Evolutionary conservation across 2,329 filamentous ascomycete genomes (phyloP), one percentile per base, ranked within the genome.

Genomic region (Fusarium hostae): DNA sequence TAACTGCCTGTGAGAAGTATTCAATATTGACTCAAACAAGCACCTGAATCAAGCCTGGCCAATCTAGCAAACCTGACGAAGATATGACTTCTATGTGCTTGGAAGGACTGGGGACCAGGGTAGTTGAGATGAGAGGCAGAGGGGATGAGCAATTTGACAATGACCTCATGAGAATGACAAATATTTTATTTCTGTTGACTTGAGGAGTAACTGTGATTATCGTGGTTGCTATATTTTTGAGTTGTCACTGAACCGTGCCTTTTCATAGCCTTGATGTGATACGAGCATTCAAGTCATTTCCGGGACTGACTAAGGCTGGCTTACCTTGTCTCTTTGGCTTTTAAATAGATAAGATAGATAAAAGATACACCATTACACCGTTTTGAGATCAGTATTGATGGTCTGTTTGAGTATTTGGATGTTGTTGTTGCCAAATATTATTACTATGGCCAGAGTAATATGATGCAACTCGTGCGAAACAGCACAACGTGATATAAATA

Each of bases 1-100:
- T 12, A 18, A 10, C 2, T 9, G 8, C 12, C 5, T 2, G 7
- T 18, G 7, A 1, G 18, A 0, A 13, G 4, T 30, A 24, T 24
- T 5, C 18, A 43, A 6, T 28, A 28, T 20, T 39, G 10, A 39
- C 48, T 18, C 6, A 13, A 26, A 22, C 9, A 13, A 55, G 28
- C n/a, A 24, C 45, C 13, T 37, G 26, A 48, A 48, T 26, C 26
- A 26, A 26, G 26, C 26, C 26, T 26, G 26, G 7, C 22, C 34
- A 24, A 24, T 9, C 6, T 26, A 10, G 28, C 1, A 20, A 52
- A 2, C 22, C 18, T 47, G 54, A 28, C 9, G 40, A 57, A 10
- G 22, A 48, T n/a, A 48, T 13, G 12, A 48, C 26, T 18, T 48
- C n/a, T 43, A 48, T 48, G 22, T 34, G 9, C 22, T 22, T n/a